Evolutionary conservation across 176 grass and related monocot species (phyloP).

Genomic region (Carex cristatella): DNA sequence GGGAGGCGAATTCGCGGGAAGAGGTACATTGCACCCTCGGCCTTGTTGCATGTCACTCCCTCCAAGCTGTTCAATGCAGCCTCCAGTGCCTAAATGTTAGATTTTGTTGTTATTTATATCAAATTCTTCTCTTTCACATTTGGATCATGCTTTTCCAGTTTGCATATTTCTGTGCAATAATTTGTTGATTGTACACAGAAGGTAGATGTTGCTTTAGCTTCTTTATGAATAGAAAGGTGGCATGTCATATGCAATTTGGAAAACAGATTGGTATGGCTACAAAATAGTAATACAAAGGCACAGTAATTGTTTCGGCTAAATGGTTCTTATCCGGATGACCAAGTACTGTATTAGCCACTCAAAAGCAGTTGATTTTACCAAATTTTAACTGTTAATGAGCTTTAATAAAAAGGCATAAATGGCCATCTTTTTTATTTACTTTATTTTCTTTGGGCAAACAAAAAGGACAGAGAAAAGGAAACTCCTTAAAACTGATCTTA

Average conservation of each 20-base stretch:
- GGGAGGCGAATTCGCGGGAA: constrained; percentile 60
- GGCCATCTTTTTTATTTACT: background rate
- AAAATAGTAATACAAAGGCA: background rate
- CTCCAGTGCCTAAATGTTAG: constrained; percentile 48
- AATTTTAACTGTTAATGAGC: background rate
- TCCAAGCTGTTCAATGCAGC: constrained; percentile 58
- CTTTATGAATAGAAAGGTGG: background rate
- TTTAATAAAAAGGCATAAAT: background rate
- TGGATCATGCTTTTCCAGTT: background rate
- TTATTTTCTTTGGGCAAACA: background rate
- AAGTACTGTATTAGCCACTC: background rate
- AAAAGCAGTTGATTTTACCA: background rate
- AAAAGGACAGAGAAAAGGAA: background rate
- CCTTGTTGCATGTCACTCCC: constrained; percentile 66
- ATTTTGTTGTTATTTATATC: background rate
- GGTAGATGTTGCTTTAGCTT: background rate
- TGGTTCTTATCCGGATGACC: background rate
- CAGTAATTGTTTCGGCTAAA: background rate
- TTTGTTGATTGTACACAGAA: background rate
- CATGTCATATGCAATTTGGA: background rate
- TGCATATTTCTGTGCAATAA: too few species aligned
- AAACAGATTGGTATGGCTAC: background rate
- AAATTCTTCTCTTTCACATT: background rate
- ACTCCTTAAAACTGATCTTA: constrained; percentile 1
- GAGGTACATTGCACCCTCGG: constrained; percentile 81